Evolutionary conservation across 1,284 basidiomycete genomes (phyloP).

Genomic region (Ustilago hordei): DNA sequence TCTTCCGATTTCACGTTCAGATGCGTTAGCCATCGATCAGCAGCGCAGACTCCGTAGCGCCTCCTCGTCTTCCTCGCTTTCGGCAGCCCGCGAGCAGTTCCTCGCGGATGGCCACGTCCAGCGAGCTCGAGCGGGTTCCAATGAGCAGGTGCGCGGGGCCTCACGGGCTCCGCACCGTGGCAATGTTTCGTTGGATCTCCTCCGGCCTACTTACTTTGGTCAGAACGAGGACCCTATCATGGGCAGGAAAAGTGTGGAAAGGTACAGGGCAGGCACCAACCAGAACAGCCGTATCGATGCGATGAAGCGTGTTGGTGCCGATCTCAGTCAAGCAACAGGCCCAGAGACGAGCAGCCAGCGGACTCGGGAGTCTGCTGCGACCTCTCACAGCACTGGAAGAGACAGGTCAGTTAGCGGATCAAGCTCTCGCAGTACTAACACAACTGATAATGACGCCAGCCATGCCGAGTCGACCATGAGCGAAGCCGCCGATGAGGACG

Average conservation of each 20-base stretch:
- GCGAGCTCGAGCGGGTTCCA: slow-evolving; percentile 36
- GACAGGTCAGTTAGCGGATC: slow-evolving; percentile 38
- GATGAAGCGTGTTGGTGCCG: slow-evolving; percentile 16
- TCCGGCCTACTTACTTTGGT: slow-evolving; percentile 22
- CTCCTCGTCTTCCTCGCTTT: slow-evolving; percentile 42
- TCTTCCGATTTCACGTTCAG: slow-evolving; percentile 15
- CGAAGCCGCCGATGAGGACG: slow-evolving; percentile 32
- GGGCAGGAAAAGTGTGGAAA: slow-evolving; percentile 14
- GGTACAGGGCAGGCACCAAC: slow-evolving; percentile 4
- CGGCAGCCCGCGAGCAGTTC: slow-evolving; percentile 17
- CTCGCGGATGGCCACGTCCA: slow-evolving; percentile 8
- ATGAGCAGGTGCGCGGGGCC: slow-evolving; percentile 20
- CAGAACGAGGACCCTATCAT: slow-evolving; percentile 6
- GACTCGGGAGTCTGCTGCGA: neutral
- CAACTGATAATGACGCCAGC: slow-evolving; percentile 34
- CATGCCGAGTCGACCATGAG: slow-evolving; percentile 14
- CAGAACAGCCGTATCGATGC: slow-evolving; percentile 33
- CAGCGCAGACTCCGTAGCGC: slow-evolving; percentile 32
- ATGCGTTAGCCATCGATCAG: slow-evolving; percentile 19
- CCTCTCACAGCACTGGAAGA: slow-evolving; percentile 1
- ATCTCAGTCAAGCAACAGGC: neutral
- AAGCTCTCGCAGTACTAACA: slow-evolving; percentile 28
- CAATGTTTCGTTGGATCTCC: slow-evolving; percentile 37
- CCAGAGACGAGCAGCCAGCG: slow-evolving; percentile 7
- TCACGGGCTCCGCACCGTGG: slow-evolving; percentile 6